Percentiles rank a stretch among this genome's conserved stretches.
Evolutionary conservation across 2,329 filamentous ascomycete species (phyloP).

Genomic region (Fusarium nygamai): DNA sequence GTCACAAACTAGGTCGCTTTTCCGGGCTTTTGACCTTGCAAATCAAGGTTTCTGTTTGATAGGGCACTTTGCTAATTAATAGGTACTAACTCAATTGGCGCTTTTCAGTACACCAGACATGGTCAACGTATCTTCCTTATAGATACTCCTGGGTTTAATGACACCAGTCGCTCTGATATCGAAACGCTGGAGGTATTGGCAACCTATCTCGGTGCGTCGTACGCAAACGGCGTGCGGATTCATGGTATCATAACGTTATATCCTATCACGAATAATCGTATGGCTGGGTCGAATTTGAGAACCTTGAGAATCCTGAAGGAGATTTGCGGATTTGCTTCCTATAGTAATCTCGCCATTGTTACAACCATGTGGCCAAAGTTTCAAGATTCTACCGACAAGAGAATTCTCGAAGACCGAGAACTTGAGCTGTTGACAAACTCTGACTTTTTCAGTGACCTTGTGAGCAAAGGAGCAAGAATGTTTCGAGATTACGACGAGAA

Average conservation of each 20-base stretch:
- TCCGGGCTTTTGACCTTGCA: not conserved
- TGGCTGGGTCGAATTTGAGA: constrained; percentile 5
- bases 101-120: not conserved
- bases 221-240: constrained; percentile 8
- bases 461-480: not conserved
- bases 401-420: not conserved
- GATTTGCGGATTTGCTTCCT: not conserved
- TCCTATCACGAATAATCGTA: constrained; percentile 22
- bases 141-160: constrained; percentile 24
- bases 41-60: too few relatives aligned
- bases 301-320: constrained; percentile 8
- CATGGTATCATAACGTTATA: constrained; percentile 13
- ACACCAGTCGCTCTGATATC: constrained; percentile 12
- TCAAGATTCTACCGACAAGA: not conserved
- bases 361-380: constrained; percentile 26
- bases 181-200: constrained; percentile 16
- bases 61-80: not conserved
- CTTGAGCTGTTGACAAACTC: not conserved
- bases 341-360: constrained; percentile 3
- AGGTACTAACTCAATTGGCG: constrained; percentile 7
- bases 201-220: constrained; percentile 14
- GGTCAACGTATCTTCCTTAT: constrained; percentile 11
- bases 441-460: not conserved
- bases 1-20: not conserved
- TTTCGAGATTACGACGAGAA: not conserved